Base-by-base conservation (phyloP, 441 rosid genomes). In the Croton setiger region DNA sequence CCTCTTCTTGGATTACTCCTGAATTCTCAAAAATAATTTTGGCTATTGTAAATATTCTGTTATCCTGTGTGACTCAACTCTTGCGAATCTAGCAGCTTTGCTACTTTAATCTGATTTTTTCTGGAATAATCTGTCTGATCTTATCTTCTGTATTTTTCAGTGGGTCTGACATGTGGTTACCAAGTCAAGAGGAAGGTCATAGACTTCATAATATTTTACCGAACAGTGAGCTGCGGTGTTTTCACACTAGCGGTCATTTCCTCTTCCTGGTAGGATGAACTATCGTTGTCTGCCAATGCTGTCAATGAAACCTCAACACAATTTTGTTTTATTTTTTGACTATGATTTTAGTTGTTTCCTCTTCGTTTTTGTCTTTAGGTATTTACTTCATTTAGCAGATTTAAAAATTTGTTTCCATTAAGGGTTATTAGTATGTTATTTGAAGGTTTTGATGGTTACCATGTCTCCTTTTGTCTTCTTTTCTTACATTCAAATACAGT, bases 111-210 rank as follows among this genome's bases (percentile, higher is more conserved):
- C 18, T 43, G 62, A 31, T 54, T 64, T 17, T 44, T 5, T 59
- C 3, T 11, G 9, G 49, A 74, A 48, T 64, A 53, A 64, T 64
- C 47, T 41, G 64, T 33, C 33, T 39, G 62, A 74, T 36, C 60
- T 64, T 56, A 14, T 35, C 49, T 8, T 35, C 72, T 72, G 20
- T 60, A 14, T 48, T 66, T 80, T 68, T 47, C 71, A 91, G 97
- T 71, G 96, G 90, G 77, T 87, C 65, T 73, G 98, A 93, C 84
- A 92, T 83, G 54, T 70, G 88, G 66, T 71, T 91, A 54, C 93
- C 95, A 8, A 88, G 94, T 77, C 71, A 55, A 77, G 85, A 66
- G 64, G 98, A 93, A 84, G 81, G 89, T 65, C 76, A 74, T 75
- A 83, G 89, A 73, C 87, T 91, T 62, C 72, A 73, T 31, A 63